Conservation (phyloP, 306 rosid species). For the Mucuna pruriens region DNA sequence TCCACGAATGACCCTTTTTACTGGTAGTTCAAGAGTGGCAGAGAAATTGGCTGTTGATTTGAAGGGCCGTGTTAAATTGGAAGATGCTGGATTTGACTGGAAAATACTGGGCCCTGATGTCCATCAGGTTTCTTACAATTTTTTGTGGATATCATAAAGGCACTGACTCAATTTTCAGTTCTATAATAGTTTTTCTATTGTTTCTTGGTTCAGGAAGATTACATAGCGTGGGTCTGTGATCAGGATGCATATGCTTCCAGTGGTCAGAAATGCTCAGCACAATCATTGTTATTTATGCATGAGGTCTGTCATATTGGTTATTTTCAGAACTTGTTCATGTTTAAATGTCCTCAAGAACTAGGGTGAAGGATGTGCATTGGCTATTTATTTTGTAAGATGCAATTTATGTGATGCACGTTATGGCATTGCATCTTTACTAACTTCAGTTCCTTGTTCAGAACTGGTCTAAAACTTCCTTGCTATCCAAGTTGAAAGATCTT, state of each 20-base stretch:
- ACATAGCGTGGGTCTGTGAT: slow-evolving; percentile 94
- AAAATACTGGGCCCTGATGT: slow-evolving; percentile 95
- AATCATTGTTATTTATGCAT: slow-evolving; percentile 84
- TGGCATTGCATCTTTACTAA: slow-evolving; percentile 20
- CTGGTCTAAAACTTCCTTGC: slow-evolving; percentile 71
- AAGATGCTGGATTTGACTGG: slow-evolving; percentile 99
- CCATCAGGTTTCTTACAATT: slow-evolving; percentile 67
- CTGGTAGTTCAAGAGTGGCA: slow-evolving; percentile 98
- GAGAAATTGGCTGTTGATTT: slow-evolving; percentile 83
- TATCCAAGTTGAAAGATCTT: slow-evolving; percentile 81
- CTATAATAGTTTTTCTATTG: slow-evolving; percentile 17
- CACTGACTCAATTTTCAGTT: slow-evolving; percentile 14
- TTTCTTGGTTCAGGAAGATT: slow-evolving; percentile 72
- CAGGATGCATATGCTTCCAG: slow-evolving; percentile 99
- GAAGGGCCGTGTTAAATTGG: slow-evolving; percentile 86
- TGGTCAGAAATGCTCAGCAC: slow-evolving; percentile 98
- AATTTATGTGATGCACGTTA: too few species aligned
- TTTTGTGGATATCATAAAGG: slow-evolving; percentile 22
- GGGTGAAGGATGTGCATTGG: not conserved
- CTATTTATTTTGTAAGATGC: not conserved
- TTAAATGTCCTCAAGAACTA: slow-evolving; percentile 12
- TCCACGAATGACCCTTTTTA: slow-evolving; percentile 92
- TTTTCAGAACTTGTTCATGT: slow-evolving; percentile 2
- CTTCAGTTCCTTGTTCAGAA: slow-evolving; percentile 57
- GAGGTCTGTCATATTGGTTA: slow-evolving; percentile 67